Evolutionary conservation across 75 land plant species (phyloP).

Genomic region (Larix kaempferi): DNA sequence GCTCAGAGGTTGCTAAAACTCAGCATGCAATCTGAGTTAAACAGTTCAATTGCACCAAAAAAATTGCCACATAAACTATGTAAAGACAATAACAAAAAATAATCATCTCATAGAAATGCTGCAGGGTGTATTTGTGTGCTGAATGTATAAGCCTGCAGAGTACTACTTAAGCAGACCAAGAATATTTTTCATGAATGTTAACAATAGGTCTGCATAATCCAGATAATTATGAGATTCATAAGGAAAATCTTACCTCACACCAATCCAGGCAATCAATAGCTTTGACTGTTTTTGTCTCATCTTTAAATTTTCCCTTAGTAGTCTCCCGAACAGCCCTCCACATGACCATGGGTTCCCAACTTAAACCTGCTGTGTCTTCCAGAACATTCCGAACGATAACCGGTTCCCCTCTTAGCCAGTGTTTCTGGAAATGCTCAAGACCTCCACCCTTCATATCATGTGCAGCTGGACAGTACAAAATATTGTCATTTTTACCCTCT

Average conservation of each 20-base stretch:
- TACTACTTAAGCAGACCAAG: not conserved
- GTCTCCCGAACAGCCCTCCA: conserved; percentile 82
- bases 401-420: conserved; percentile 79
- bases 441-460: conserved; percentile 26
- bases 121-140: not conserved
- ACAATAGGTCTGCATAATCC: not conserved
- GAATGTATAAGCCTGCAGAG: not conserved
- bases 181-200: not conserved
- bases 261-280: conserved; percentile 73
- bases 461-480: conserved; percentile 61
- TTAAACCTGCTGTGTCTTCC: conserved; percentile 56
- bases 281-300: no score
- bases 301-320: conserved; percentile 20
- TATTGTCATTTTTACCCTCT: conserved; percentile 48
- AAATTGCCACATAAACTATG: not conserved
- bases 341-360: conserved; percentile 89
- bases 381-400: conserved; percentile 74
- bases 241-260: conserved; percentile 50
- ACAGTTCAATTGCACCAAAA: not conserved
- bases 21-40: not conserved
- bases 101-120: not conserved
- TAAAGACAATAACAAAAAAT: not conserved
- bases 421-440: conserved; percentile 70
- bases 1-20: not conserved
- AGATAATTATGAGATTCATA: not conserved